Percentiles rank a stretch among this genome's conserved stretches.
These are phyloP conservation scores for Megacollybia marginata DNA, from an alignment of 768 basidiomycete genomes.

Conservation along the genomic window DNA sequence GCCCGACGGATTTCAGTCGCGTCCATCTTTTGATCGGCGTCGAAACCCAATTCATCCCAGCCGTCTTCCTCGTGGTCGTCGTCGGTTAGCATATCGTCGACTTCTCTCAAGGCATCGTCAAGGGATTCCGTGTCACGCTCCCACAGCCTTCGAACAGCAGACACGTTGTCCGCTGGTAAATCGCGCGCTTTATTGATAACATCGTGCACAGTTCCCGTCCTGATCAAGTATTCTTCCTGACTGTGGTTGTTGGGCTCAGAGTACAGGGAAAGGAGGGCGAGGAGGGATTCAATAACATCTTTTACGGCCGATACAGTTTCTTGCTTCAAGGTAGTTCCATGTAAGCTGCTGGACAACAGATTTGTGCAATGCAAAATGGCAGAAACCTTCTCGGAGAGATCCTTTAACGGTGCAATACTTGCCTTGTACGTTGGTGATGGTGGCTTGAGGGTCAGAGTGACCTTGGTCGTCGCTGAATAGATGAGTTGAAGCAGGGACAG, in stretches of 20 bases:
- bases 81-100: constrained; percentile 41
- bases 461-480: constrained; percentile 49
- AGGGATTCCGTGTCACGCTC: constrained; percentile 45
- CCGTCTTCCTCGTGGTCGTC: constrained; percentile 36
- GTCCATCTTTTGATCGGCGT: constrained; percentile 36
- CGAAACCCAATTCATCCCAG: constrained; percentile 59
- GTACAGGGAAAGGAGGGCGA: constrained; percentile 33
- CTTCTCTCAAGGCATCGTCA: constrained; percentile 53
- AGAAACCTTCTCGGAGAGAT: constrained; percentile 40
- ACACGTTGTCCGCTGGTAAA: constrained; percentile 49
- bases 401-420: constrained; percentile 42
- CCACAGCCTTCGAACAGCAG: constrained; percentile 51
- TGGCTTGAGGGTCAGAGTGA: constrained; percentile 58
- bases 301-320: constrained; percentile 33
- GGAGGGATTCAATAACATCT: constrained; percentile 35
- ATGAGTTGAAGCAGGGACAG: constrained; percentile 51
- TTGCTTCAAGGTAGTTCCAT: constrained; percentile 40
- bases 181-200: constrained; percentile 44
- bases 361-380: constrained; percentile 43
- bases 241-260: constrained; percentile 10
- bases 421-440: constrained; percentile 45
- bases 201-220: constrained; percentile 55
- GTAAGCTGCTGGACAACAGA: constrained; percentile 29
- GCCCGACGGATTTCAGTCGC: constrained; percentile 45
- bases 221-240: constrained; percentile 45